Base-by-base conservation (phyloP, 2,329 filamentous ascomycete genomes). In the Blastomyces parvus region DNA sequence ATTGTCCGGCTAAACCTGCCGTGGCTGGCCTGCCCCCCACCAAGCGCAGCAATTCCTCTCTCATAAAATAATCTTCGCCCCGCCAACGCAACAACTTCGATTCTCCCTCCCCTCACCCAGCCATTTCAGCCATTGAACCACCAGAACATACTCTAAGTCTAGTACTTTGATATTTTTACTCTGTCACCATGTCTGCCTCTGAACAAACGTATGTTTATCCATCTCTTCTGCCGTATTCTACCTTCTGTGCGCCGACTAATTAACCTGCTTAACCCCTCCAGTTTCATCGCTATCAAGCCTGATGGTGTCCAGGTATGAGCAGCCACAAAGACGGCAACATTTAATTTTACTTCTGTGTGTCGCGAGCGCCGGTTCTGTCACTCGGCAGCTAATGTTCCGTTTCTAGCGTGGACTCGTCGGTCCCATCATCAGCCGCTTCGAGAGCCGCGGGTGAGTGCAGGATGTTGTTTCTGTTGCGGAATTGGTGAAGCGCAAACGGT, bases 241-340 rank as follows among this genome's bases (percentile, higher is more conserved):
- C 62, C 65, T 6, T 13, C 36, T 33, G 30, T 14, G 17, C 19
- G 14, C 9, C 14, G 46, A 1, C 14, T 22, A 30, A 59, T 27
- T 63, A 68, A 67, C 63, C 65, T 62, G 52, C 66, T 64, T 60
- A 52, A 40, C 55, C 55, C n/a, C 36, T 63, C 40, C 75, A 97
- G 93, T 84, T 97, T 97, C 90, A 97, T 97, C 86, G 94, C 94
- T 79, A 91, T 99, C 87, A 99, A 99, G 91, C 94, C 93, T 74
- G 94, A 97, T 83, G 94, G 94, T 80, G 94, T 97, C 83, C 94
- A 97, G 88, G 91, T 96, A 88, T 72, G 82, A 65, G 65, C 56
- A n/a, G 36, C 48, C 36, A 38, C 9, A 30, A 33, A 52, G 14
- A 27, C 38, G 38, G 42, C 48, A 27, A 33, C 22, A 13, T 44